Evolutionary conservation across 2,329 filamentous ascomycete species (phyloP), one percentile per base, ranked within the genome.

Genomic region (Apiospora malaysiana): DNA sequence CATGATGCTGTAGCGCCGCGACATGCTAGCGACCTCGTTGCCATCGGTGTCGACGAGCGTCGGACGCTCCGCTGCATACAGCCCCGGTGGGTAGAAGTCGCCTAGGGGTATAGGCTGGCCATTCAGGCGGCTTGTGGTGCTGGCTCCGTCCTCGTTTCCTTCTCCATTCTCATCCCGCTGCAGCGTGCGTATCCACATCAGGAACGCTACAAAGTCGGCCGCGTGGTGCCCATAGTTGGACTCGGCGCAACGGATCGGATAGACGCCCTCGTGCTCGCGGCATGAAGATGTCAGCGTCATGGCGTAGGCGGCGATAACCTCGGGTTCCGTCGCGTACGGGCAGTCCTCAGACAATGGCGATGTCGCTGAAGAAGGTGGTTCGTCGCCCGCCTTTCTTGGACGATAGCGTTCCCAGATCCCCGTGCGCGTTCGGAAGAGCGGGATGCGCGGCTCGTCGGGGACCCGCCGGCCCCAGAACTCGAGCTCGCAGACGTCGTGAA

Each of bases 141-240:
- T 27, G 51, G 25, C 14, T 4, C 43, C 40, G n/a, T 6, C 27
- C 6, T 9, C 59, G 14, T 27, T 32, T 8, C 10, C 37, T 1
- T 18, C 37, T 8, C 21, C 18, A 0, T 14, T 18, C 0, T 46
- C 43, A 6, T 18, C 65, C 27, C 66, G 66, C 37, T 16, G 68
- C 23, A 69, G 42, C 21, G 56, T 66, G 8, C 68, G 51, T 9
- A 23, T 45, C 68, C 56, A 69, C 18, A 25, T 66, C 25, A 69
- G 68, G 43, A 45, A 69, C 18, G 68, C 68, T 10, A 69, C 68
- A 42, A 69, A 69, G 68, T 69, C 68, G 23, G 51, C 23, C 5
- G 32, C 40, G 42, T 69, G 68, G 51, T 69, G 37, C 1, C 1
- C 9, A 10, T 10, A 1, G 25, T 40, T 37, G 51, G 56, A 32